Percentiles rank a stretch among this genome's conserved stretches.
phyloP scores from a whole-genome alignment of 2,329 filamentous ascomycete species.

The Colletotrichum sp. region DNA sequence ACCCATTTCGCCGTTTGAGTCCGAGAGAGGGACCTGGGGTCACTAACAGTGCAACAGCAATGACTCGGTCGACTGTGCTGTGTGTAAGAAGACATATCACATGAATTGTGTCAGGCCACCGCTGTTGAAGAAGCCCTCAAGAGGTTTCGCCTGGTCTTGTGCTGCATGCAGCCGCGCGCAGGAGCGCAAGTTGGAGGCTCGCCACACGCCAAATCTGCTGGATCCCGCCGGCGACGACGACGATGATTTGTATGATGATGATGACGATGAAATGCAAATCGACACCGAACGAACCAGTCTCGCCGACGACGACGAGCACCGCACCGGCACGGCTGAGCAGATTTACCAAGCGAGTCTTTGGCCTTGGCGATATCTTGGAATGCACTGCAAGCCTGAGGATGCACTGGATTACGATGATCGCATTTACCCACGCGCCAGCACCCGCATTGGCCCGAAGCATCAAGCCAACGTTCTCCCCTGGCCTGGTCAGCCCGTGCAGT shows the following conservation, averaged over 20 bases:
- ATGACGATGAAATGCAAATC: slow-evolving; percentile 69
- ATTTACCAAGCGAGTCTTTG: slow-evolving; percentile 92
- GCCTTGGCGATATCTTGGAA: slow-evolving; percentile 94
- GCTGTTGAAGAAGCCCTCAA: slow-evolving; percentile 91
- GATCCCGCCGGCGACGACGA: slow-evolving; percentile 74
- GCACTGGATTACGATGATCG: slow-evolving; percentile 96
- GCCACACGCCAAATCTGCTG: slow-evolving; percentile 78
- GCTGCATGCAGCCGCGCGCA: slow-evolving; percentile 95
- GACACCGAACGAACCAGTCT: slow-evolving; percentile 70
- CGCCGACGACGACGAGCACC: slow-evolving; percentile 58
- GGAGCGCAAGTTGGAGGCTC: slow-evolving; percentile 88
- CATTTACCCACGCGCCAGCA: slow-evolving; percentile 95
- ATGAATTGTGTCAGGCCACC: slow-evolving; percentile 97
- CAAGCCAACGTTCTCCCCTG: slow-evolving; percentile 87
- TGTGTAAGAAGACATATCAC: slow-evolving; percentile 94
- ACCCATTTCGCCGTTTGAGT: slow-evolving; percentile 10
- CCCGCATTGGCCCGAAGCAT: slow-evolving; percentile 87
- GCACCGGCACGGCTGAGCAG: slow-evolving; percentile 78
- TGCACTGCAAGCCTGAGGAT: slow-evolving; percentile 95
- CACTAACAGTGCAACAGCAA: slow-evolving; percentile 56
- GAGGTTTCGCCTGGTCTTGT: slow-evolving; percentile 98
- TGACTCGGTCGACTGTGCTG: slow-evolving; percentile 96
- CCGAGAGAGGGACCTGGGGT: background rate
- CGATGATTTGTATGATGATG: slow-evolving; percentile 68
- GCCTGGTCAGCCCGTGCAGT: slow-evolving; percentile 86